Percentiles rank a stretch among this genome's conserved stretches.
phyloP scores from a whole-genome alignment of 345 rosid species.

The Ceriops tagal region DNA sequence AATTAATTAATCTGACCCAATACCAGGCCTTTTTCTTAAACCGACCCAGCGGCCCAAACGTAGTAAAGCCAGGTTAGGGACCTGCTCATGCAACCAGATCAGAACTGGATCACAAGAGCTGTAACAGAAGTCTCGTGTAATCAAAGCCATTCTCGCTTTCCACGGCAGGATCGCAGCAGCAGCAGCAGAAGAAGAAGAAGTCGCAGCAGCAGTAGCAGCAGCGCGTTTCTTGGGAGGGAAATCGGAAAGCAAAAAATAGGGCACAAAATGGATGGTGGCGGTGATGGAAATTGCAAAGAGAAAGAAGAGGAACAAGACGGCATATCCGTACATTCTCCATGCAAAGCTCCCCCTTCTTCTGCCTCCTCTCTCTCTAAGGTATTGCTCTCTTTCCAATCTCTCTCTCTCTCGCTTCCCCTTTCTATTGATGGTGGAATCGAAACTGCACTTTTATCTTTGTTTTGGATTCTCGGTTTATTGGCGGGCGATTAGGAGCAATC shows the following conservation, averaged over 20 bases:
- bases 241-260: background rate
- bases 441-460: background rate
- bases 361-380: slow-evolving; percentile 96
- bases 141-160: too few species aligned
- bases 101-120: too few species aligned
- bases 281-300: slow-evolving; percentile 33
- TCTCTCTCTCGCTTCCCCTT: background rate
- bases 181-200: background rate
- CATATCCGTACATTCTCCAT: slow-evolving; percentile 88
- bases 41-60: too few species aligned
- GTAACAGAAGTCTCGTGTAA: too few species aligned
- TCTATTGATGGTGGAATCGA: background rate
- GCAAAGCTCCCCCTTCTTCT: slow-evolving; percentile 93
- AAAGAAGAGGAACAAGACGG: slow-evolving; percentile 84
- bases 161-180: background rate
- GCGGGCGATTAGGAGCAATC: slow-evolving; percentile 62
- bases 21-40: too few species aligned
- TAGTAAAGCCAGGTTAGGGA: too few species aligned
- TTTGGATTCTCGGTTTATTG: slow-evolving; percentile 6
- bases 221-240: background rate
- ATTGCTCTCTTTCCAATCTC: slow-evolving; percentile 6
- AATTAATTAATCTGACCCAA: too few species aligned
- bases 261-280: slow-evolving; percentile 27
- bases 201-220: background rate
- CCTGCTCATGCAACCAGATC: too few species aligned